Evolutionary conservation across 495 filamentous ascomycete species (phyloP), one percentile per base, ranked within the genome.

Genomic region (Penicillium cosmopolitanum): DNA sequence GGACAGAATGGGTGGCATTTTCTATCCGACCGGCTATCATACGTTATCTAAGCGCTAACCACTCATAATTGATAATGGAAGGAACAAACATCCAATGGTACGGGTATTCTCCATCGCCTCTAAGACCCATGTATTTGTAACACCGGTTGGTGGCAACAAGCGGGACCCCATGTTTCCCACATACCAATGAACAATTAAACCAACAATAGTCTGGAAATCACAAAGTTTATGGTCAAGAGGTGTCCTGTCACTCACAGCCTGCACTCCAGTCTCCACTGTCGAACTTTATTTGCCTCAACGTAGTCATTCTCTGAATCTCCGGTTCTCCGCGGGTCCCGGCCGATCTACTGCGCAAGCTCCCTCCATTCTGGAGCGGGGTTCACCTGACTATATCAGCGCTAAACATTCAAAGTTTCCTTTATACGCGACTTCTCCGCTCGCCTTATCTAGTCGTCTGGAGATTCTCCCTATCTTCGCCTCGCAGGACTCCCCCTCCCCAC

Each of bases 1-100:
- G 40, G 6, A 43, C 40, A 9, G 1, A 43, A 43, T 18, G 15
- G 40, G 15, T 18, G 40, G 16, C 40, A 43, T 16, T 43, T 43
- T 43, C n/a, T 8, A 43, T 43, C 16, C 40, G 15, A 43, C 16
- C 40, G 40, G 40, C 2, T 43, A 43, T 43, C 40, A 43, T 43
- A 18, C 40, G 40, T 43, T 43, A 43, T 43, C 40, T 43, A 43
- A 43, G 13, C 40, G 40, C 40, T 18, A 43, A 43, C 10, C 40
- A 18, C 40, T 16, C 1, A 43, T 43, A 9, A 43, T 18, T 43
- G 40, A 21, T 21, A 21, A 21, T 21, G 21, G 3, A 21, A 21
- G 1, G 21, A 21, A 21, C 21, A 21, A 21, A 21, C 21, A 21
- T 21, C 21, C 21, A 21, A 21, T 21, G 1, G 21, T 21, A 21